Percentiles rank a stretch among this genome's conserved stretches.
Evolutionary conservation across 805 yeast genomes (phyloP).

Genomic region (Grigorovia transvaalensis): DNA sequence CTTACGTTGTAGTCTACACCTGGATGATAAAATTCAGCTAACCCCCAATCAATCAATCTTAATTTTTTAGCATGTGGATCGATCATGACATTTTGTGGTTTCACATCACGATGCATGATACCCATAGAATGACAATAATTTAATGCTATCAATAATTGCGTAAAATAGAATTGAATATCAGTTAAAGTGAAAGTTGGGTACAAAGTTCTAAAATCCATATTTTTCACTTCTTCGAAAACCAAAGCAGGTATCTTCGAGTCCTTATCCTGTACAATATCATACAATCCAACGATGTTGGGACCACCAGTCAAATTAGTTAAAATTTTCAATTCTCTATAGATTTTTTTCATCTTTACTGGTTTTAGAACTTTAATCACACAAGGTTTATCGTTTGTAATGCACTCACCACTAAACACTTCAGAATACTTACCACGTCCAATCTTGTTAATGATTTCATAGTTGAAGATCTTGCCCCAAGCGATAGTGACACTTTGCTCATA

Average conservation of each 20-base stretch:
- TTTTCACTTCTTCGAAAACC: conserved; percentile 75
- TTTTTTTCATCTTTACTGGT: conserved; percentile 88
- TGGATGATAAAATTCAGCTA: conserved; percentile 86
- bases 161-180: conserved; percentile 78
- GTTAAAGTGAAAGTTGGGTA: conserved; percentile 68
- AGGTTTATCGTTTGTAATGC: conserved; percentile 46
- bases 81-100: conserved; percentile 90
- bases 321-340: conserved; percentile 81
- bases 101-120: conserved; percentile 87
- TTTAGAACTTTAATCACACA: conserved; percentile 86
- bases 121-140: conserved; percentile 81
- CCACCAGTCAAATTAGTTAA: conserved; percentile 78
- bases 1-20: conserved; percentile 85
- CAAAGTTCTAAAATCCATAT: conserved; percentile 75
- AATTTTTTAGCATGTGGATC: conserved; percentile 71
- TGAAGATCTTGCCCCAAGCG: conserved; percentile 77
- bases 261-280: conserved; percentile 82
- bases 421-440: conserved; percentile 90
- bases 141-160: conserved; percentile 75
- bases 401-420: conserved; percentile 83
- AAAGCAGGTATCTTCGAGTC: conserved; percentile 79
- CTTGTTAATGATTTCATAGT: conserved; percentile 74
- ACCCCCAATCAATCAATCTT: conserved; percentile 87
- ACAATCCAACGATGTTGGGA: conserved; percentile 62
- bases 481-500: conserved; percentile 56